phyloP scores from a whole-genome alignment of 2,329 filamentous ascomycete genomes.

The Curvularia hawaiiensis region DNA sequence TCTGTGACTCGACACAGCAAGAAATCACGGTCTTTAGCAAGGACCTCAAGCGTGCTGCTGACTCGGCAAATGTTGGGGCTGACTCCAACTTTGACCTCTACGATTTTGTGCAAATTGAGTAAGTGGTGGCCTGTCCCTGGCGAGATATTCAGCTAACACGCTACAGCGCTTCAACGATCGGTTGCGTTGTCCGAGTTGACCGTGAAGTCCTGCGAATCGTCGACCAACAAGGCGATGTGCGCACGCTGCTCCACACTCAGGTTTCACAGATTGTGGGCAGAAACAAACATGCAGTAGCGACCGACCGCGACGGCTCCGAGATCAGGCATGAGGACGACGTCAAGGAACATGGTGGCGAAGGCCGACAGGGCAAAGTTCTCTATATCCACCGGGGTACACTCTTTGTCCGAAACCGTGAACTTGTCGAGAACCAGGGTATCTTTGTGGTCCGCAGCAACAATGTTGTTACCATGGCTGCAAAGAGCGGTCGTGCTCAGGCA shows the following conservation, averaged over 20 bases:
- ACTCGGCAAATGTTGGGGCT: constrained; percentile 83
- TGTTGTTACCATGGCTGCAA: constrained; percentile 90
- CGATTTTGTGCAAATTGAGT: constrained; percentile 92
- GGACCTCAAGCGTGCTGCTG: constrained; percentile 89
- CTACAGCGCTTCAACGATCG: constrained; percentile 77
- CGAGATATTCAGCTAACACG: constrained; percentile 17
- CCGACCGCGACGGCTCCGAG: constrained; percentile 90
- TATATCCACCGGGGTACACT: constrained; percentile 94
- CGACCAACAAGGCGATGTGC: constrained; percentile 85
- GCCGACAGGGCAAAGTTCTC: constrained; percentile 84
- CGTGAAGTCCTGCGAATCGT: constrained; percentile 88
- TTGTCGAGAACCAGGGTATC: constrained; percentile 85
- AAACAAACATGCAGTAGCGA: constrained; percentile 84
- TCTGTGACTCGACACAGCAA: constrained; percentile 89
- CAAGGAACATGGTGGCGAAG: constrained; percentile 85
- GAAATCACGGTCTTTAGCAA: constrained; percentile 99
- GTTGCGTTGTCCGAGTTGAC: constrained; percentile 92
- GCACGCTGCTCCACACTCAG: constrained; percentile 85
- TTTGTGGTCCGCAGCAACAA: constrained; percentile 87
- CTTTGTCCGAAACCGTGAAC: constrained; percentile 84
- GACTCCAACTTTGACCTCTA: constrained; percentile 91
- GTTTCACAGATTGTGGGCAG: constrained; percentile 87
- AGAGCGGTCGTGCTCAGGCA: constrained; percentile 78
- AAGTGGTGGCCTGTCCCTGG: constrained; percentile 40
- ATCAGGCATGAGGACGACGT: constrained; percentile 91